Percentiles rank a stretch among this genome's conserved stretches.
Evolutionary conservation across 192 early-diverging fungal genomes (phyloP).

Genomic region (Linderina pennispora): DNA sequence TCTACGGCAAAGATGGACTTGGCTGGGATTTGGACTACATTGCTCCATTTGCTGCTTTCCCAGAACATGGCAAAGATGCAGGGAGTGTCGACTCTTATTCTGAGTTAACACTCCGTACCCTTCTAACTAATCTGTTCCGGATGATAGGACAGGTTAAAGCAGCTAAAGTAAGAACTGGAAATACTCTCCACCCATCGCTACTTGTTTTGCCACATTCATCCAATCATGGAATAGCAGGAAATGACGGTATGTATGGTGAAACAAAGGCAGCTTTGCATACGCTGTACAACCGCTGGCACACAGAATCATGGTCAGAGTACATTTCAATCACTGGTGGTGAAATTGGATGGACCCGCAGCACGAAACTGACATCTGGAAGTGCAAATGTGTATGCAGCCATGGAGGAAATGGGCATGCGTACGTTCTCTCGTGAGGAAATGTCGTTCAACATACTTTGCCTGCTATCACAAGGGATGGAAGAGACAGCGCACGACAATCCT

Average conservation of each 20-base stretch:
- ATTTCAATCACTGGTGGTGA: conserved; percentile 79
- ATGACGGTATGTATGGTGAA: conserved; percentile 82
- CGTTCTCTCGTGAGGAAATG: neutral
- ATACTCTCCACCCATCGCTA: conserved; percentile 75
- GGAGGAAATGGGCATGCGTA: conserved; percentile 66
- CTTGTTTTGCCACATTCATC: conserved; percentile 81
- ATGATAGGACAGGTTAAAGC: conserved; percentile 80
- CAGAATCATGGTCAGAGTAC: conserved; percentile 79
- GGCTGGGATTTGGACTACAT: conserved; percentile 93
- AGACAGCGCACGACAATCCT: conserved; percentile 64
- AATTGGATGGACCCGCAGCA: conserved; percentile 91
- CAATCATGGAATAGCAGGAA: conserved; percentile 87
- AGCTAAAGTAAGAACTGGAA: conserved; percentile 66
- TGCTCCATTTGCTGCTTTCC: conserved; percentile 93
- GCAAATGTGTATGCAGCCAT: conserved; percentile 75
- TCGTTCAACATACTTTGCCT: conserved; percentile 58
- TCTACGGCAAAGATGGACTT: conserved; percentile 67
- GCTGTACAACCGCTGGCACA: conserved; percentile 78
- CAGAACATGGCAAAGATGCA: conserved; percentile 81
- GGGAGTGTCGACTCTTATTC: conserved; percentile 78
- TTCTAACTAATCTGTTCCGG: conserved; percentile 90
- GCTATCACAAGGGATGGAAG: conserved; percentile 69
- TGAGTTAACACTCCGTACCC: conserved; percentile 88
- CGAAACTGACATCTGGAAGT: conserved; percentile 86
- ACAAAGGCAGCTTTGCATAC: conserved; percentile 85